Conservation (phyloP, 305 asterid genomes). For the Rubia tinctorum region DNA sequence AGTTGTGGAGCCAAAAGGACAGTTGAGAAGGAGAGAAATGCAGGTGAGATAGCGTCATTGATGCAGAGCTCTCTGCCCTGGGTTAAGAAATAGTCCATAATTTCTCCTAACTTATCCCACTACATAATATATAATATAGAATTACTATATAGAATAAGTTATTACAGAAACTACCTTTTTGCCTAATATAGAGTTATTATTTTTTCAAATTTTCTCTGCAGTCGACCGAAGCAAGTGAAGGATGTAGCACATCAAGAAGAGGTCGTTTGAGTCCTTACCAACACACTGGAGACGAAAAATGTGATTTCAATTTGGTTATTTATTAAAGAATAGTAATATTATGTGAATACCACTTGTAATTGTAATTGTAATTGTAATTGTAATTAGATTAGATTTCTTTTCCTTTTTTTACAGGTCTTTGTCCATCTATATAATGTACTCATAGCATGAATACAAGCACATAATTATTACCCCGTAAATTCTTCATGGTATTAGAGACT, state of each 20-base stretch:
- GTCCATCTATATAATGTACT: no score
- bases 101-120: background rate
- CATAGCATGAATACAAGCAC: no score
- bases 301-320: constrained; percentile 38
- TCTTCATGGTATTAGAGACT: no score
- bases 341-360: no score
- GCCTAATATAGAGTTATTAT: background rate
- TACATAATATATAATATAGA: no score
- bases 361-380: no score
- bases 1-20: background rate
- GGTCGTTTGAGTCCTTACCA: constrained; percentile 94
- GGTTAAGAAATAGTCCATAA: constrained; percentile 89
- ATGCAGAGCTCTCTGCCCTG: constrained; percentile 91
- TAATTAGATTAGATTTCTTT: no score
- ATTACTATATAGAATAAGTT: no score
- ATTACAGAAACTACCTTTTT: background rate
- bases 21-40: constrained; percentile 6
- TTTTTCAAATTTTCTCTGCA: constrained; percentile 23
- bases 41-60: constrained; percentile 88
- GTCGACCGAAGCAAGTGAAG: constrained; percentile 95
- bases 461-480: no score
- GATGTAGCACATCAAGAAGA: constrained; percentile 98
- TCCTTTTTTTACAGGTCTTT: no score
- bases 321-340: no score
- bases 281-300: constrained; percentile 85